phyloP scores from a whole-genome alignment of 257 asterid species.

The Lithospermum erythrorhizon region DNA sequence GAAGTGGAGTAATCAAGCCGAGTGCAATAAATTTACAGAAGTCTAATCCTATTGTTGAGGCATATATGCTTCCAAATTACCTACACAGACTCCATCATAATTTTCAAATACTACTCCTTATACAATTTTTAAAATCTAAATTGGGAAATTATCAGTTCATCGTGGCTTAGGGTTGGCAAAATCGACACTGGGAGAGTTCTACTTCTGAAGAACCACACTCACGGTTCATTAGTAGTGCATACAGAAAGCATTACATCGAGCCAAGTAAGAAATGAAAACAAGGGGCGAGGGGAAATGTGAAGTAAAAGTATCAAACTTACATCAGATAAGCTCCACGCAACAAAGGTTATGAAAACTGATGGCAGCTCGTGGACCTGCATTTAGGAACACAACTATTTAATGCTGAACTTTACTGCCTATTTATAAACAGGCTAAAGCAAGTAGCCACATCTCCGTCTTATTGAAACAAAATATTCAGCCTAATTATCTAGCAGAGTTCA shows the following conservation, averaged over 20 bases:
- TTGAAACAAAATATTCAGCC: no score
- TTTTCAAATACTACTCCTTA: neutral
- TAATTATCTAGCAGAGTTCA: no score
- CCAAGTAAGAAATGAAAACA: neutral
- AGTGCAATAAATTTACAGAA: no score
- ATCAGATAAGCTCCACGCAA: constrained; percentile 84
- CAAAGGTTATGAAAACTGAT: constrained; percentile 63
- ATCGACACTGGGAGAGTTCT: neutral
- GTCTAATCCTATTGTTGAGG: no score
- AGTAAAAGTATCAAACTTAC: constrained; percentile 24
- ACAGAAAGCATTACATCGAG: neutral
- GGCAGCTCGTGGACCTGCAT: constrained; percentile 66
- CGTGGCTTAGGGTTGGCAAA: neutral
- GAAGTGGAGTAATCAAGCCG: no score
- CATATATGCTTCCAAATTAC: no score
- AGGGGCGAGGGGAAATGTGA: neutral
- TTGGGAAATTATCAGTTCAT: neutral
- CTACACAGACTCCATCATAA: no score
- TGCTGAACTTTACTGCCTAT: neutral
- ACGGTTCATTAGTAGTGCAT: neutral
- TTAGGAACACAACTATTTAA: constrained; percentile 2
- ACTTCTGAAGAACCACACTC: neutral
- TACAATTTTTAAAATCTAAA: neutral
- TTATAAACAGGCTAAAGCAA: neutral
- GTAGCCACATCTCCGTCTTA: no score